Base-by-base conservation (phyloP, 345 rosid genomes). In the Rhizophora mangle region DNA sequence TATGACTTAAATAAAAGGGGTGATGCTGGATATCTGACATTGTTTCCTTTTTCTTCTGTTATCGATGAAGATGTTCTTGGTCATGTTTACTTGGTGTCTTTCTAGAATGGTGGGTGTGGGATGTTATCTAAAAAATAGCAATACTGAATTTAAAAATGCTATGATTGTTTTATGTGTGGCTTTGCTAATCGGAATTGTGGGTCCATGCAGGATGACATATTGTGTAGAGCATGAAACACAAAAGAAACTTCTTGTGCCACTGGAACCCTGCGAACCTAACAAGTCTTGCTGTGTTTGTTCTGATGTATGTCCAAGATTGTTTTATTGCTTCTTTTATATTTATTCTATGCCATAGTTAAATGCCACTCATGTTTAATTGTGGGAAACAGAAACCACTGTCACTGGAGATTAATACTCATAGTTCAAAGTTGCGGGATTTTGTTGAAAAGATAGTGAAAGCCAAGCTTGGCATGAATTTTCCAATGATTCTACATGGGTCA, bases 241-340 rank as follows among this genome's bases (percentile, higher is more conserved):
- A 81, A 90, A 96, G 83, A 83, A 92, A 96, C 92, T 96, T 72
- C 96, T 96, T 62, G 85, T 96, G 98, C 99, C 99, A 10, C 85
- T 90, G 64, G 96, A 92, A 74, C 99, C 99, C 73, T 90, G 72
- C 79, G 96, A 90, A 69, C 96, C 98, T 2, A 87, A 92, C 85
- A 86, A 84, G 60, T 81, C 97, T 60, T 96, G 99, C 76, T 96
- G 89, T 80, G 99, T 96, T 80, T 92, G 99, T 82, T 96, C 97
- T 22, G 80, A 90, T 93, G 99, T 96, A 86, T 69, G 53, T 59
- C 63, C n/a, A 34, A 59, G 56, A 37, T 16, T n/a, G 32, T 31
- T 60, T 64, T 58, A 37, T 68, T 21, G 7, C 49, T 59, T 11
- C 43, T 63, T 68, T 65, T 64, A 46, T 31, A 26, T 34, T 4